These are phyloP conservation scores for Ustilago tritici DNA, from an alignment of 1,284 basidiomycete genomes.

Conservation along the genomic window DNA sequence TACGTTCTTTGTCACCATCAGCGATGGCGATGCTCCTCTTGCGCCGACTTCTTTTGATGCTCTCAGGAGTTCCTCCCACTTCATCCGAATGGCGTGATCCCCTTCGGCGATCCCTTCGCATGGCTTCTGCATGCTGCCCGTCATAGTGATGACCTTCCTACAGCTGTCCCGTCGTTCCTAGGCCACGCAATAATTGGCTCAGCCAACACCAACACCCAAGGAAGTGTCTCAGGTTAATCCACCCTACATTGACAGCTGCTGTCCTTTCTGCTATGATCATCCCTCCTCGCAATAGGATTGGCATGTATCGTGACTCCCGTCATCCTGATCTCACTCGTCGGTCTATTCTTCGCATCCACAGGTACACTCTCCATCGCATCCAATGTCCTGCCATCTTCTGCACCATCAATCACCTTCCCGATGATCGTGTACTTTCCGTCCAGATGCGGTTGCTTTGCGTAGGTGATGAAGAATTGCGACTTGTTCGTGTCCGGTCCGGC, in stretches of 20 bases:
- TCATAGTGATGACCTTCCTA: no score
- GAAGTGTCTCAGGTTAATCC: neutral
- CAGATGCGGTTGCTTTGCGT: slow-evolving; percentile 63
- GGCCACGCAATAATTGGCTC: slow-evolving; percentile 4
- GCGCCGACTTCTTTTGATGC: no score
- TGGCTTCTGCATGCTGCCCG: no score
- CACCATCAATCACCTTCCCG: slow-evolving; percentile 66
- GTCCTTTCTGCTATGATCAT: neutral
- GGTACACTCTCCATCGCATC: slow-evolving; percentile 78
- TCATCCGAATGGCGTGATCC: no score
- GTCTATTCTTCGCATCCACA: slow-evolving; percentile 89
- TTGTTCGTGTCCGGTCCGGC: slow-evolving; percentile 66
- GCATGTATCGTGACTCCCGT: slow-evolving; percentile 90
- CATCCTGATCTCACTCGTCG: slow-evolving; percentile 84
- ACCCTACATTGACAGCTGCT: neutral
- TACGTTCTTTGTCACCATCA: no score
- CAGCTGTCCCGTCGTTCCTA: no score
- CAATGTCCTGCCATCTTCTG: slow-evolving; percentile 59
- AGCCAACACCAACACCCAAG: slow-evolving; percentile 5
- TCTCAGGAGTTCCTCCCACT: no score
- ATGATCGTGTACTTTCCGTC: slow-evolving; percentile 68
- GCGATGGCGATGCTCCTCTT: no score
- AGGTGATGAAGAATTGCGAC: slow-evolving; percentile 67
- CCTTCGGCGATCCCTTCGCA: no score
- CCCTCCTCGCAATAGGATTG: slow-evolving; percentile 81